Evolutionary conservation across 352 stramenopile species (phyloP), one percentile per base, ranked within the genome.

Genomic region (Phytophthora boehmeriae): DNA sequence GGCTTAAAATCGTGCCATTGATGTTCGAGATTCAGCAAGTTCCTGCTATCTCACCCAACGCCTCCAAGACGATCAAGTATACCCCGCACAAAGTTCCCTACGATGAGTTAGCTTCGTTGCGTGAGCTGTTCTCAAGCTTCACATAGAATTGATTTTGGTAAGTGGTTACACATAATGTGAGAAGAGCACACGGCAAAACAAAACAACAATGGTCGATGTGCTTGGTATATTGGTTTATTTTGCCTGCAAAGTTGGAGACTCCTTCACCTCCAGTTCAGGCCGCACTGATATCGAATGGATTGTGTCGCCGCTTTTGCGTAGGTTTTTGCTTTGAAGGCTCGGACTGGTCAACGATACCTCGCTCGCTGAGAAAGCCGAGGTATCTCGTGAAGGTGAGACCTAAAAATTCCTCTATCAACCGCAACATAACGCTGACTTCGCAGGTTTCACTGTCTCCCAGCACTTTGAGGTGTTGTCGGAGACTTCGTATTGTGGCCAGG

Each of bases 371-470:
- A 36, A 93, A 93, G 9, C 56, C 55, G 25, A 88, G 54, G 53
- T 89, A 93, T 19, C 75, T 68, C 11, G 75, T 83, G 55, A 89
- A 93, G 48, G 66, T 89, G 10, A 93, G 66, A 0, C 78, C 80
- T 0, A 93, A 53, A 47, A 93, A 93, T 56, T 90, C 81, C 38
- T 93, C 84, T 32, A 91, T 78, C 61, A 85, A 38, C 5, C 68
- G 72, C 45, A 90, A 65, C 1, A 69, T 56, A 1, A 78, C 66
- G 28, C 54, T 80, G 48, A 90, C 84, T 59, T 93, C 78, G 62
- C 81, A 93, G 0, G 58, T 22, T 3, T 50, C 39, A 35, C 68
- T 82, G 54, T 85, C 65, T 14, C 68, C 55, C 32, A 89, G 70
- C 20, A 91, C 59, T 16, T 75, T 68, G 11, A 71, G 53, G 50